phyloP scores from a whole-genome alignment of 108 stramenopile species.

The Nitzschia sp. region DNA sequence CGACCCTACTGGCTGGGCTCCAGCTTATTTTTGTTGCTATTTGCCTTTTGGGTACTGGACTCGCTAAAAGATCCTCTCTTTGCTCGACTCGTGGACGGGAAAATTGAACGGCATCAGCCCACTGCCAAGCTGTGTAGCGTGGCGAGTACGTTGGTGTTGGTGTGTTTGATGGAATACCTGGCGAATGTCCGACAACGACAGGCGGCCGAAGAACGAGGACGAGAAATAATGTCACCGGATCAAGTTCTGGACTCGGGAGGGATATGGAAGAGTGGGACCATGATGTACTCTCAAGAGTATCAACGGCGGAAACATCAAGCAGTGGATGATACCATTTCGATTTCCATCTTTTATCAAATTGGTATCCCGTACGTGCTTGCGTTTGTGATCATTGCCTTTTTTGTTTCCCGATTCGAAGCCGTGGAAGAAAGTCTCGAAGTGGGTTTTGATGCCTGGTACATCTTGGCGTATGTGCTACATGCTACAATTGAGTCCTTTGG shows the following conservation, averaged over 20 bases:
- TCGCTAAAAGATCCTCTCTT: slow-evolving; percentile 95
- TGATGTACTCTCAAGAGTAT: slow-evolving; percentile 4
- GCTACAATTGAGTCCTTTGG: slow-evolving; percentile 94
- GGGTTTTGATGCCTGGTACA: slow-evolving; percentile 43
- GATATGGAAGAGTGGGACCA: slow-evolving; percentile 40
- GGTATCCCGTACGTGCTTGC: slow-evolving; percentile 60
- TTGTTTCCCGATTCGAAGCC: slow-evolving; percentile 14
- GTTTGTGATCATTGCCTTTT: slow-evolving; percentile 46
- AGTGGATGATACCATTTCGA: slow-evolving; percentile 27
- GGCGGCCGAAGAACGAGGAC: slow-evolving; percentile 30
- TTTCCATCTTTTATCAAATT: slow-evolving; percentile 67
- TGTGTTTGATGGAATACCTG: slow-evolving; percentile 66
- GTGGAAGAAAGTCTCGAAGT: neutral
- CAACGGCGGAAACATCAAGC: slow-evolving; percentile 16
- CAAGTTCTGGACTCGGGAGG: slow-evolving; percentile 47
- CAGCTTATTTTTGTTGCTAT: slow-evolving; percentile 45
- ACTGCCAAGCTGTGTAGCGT: slow-evolving; percentile 86
- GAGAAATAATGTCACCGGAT: slow-evolving; percentile 10
- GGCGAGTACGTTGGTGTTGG: slow-evolving; percentile 57
- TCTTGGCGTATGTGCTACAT: slow-evolving; percentile 87
- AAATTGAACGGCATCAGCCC: slow-evolving; percentile 86
- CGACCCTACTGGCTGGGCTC: slow-evolving; percentile 56
- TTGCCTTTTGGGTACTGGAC: slow-evolving; percentile 87
- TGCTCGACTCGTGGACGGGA: slow-evolving; percentile 77
- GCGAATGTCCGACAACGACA: slow-evolving; percentile 35